These are phyloP conservation scores for Penicillium sp. DNA, from an alignment of 2,329 filamentous ascomycete genomes.

Conservation along the genomic window DNA sequence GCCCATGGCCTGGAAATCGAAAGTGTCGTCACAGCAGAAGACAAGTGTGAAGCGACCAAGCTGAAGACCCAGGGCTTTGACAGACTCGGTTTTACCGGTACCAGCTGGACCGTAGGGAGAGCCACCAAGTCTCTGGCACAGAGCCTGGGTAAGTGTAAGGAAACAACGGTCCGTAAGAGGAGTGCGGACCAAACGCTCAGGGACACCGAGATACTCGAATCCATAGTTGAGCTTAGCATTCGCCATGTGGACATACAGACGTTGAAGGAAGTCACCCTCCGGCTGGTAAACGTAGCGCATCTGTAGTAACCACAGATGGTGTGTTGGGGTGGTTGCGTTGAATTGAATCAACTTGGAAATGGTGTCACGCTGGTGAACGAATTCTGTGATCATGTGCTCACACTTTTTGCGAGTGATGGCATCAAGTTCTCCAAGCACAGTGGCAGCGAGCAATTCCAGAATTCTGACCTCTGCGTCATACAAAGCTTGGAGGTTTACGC, in stretches of 20 bases:
- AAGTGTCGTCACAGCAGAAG: constrained; percentile 99
- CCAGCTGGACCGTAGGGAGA: constrained; percentile 96
- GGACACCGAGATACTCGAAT: constrained; percentile 95
- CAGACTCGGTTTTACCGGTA: constrained; percentile 98
- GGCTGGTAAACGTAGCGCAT: constrained; percentile 93
- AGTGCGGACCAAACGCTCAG: constrained; percentile 92
- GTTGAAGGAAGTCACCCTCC: constrained; percentile 76
- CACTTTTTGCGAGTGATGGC: constrained; percentile 90
- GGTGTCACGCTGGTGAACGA: constrained; percentile 92
- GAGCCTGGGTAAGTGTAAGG: constrained; percentile 91
- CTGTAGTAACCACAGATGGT: constrained; percentile 91
- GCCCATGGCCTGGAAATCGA: constrained; percentile 99
- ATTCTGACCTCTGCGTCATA: constrained; percentile 82
- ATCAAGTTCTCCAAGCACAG: constrained; percentile 85
- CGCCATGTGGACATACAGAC: constrained; percentile 90
- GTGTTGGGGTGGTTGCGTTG: constrained; percentile 70
- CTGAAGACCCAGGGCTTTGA: constrained; percentile 95
- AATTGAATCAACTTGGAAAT: constrained; percentile 80
- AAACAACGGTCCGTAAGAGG: constrained; percentile 98
- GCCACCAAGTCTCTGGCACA: constrained; percentile 91
- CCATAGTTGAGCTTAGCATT: constrained; percentile 94
- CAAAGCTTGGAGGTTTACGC: constrained; percentile 65
- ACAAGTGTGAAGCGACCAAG: constrained; percentile 96
- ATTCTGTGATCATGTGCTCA: constrained; percentile 97
- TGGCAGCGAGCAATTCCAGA: constrained; percentile 79